phyloP scores from a whole-genome alignment of 768 basidiomycete genomes.

The Thelephora ganbajun region DNA sequence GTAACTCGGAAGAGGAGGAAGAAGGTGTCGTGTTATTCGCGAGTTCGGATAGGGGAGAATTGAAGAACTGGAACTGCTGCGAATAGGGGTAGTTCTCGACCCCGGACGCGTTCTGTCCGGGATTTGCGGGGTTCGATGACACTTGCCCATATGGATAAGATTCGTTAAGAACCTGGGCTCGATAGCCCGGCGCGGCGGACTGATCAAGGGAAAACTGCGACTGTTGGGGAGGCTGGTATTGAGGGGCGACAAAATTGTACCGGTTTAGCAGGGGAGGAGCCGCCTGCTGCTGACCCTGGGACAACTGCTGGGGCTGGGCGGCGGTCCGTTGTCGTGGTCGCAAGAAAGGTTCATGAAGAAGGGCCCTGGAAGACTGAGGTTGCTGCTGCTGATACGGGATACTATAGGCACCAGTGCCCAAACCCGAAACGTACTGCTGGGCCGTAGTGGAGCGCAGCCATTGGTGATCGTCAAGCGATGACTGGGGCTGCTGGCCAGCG shows the following conservation, averaged over 20 bases:
- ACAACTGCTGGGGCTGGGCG: conserved; percentile 3
- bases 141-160: too few relatives aligned
- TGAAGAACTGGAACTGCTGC: too few relatives aligned
- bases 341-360: conserved; percentile 2
- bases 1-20: neutral
- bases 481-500: conserved; percentile 3
- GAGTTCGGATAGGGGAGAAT: too few relatives aligned
- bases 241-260: conserved; percentile 9
- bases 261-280: conserved; percentile 4
- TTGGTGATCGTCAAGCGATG: conserved; percentile 8
- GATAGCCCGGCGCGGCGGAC: too few relatives aligned
- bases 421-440: too few relatives aligned
- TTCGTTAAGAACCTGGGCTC: too few relatives aligned
- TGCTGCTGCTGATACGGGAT: neutral
- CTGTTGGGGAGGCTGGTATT: conserved; percentile 4
- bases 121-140: too few relatives aligned
- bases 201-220: neutral
- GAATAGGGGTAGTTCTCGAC: too few relatives aligned
- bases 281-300: neutral
- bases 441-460: conserved; percentile 7
- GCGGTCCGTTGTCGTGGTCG: conserved; percentile 5
- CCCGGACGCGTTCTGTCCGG: too few relatives aligned
- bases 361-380: conserved; percentile 4
- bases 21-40: neutral
- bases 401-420: neutral